phyloP scores from a whole-genome alignment of 2,329 filamentous ascomycete species.

The Paecilomyces variotii region DNA sequence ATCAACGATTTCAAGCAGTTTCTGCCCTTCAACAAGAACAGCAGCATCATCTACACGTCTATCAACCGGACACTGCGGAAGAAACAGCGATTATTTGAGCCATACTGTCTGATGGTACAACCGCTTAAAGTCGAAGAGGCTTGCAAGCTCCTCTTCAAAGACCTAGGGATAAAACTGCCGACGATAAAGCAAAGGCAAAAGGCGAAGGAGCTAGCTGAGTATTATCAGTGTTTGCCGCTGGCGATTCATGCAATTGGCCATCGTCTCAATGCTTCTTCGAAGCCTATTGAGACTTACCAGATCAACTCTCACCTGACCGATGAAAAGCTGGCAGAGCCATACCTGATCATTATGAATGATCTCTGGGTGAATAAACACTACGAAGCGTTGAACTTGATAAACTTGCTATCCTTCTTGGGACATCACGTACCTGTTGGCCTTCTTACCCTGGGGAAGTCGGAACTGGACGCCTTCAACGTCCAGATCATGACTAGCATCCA shows the following conservation, averaged over 20 bases:
- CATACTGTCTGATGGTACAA: slow-evolving; percentile 50
- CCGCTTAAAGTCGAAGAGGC: slow-evolving; percentile 51
- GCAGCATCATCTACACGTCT: slow-evolving; percentile 61
- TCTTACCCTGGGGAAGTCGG: slow-evolving; percentile 46
- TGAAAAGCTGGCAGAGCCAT: slow-evolving; percentile 45
- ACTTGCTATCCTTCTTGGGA: slow-evolving; percentile 57
- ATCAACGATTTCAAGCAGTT: slow-evolving; percentile 47
- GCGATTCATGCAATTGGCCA: slow-evolving; percentile 61
- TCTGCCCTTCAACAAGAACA: slow-evolving; percentile 56
- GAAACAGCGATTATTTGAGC: slow-evolving; percentile 52
- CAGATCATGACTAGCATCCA: slow-evolving; percentile 30
- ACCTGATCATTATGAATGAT: slow-evolving; percentile 42
- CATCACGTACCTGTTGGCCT: slow-evolving; percentile 60
- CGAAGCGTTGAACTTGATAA: slow-evolving; percentile 57
- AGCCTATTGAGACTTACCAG: slow-evolving; percentile 53
- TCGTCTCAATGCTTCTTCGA: slow-evolving; percentile 52
- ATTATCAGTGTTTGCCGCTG: slow-evolving; percentile 58
- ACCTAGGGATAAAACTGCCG: slow-evolving; percentile 52
- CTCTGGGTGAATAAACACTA: slow-evolving; percentile 31
- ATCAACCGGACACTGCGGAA: slow-evolving; percentile 51
- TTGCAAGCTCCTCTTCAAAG: slow-evolving; percentile 52
- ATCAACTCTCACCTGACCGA: slow-evolving; percentile 50
- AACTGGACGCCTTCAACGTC: slow-evolving; percentile 24
- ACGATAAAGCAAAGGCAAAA: slow-evolving; percentile 48
- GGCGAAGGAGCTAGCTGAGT: slow-evolving; percentile 54